Percentiles rank a stretch among this genome's conserved stretches.
Evolutionary conservation across 805 yeast species (phyloP).

Genomic region (Kodamaea restingae): DNA sequence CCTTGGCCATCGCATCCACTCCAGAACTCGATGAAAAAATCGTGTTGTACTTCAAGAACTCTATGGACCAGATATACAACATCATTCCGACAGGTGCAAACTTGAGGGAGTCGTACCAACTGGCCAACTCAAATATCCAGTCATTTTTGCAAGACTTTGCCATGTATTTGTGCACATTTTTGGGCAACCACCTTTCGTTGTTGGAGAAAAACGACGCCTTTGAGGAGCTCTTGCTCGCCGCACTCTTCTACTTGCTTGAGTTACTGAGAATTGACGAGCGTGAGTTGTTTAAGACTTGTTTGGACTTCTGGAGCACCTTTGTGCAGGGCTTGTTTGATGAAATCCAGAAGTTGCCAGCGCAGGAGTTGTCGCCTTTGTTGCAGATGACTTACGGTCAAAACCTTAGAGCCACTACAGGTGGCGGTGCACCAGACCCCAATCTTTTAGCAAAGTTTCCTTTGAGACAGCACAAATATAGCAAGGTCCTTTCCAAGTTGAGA

Average conservation of each 20-base stretch:
- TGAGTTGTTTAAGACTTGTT: constrained; percentile 90
- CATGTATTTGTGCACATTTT: constrained; percentile 82
- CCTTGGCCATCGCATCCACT: constrained; percentile 58
- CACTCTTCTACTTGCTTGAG: constrained; percentile 78
- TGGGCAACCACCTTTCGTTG: constrained; percentile 65
- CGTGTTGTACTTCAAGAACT: constrained; percentile 61
- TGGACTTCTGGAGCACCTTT: constrained; percentile 90
- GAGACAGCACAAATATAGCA: constrained; percentile 80
- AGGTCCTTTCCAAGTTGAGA: constrained; percentile 76
- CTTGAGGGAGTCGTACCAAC: constrained; percentile 64
- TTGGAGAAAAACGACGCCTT: constrained; percentile 55
- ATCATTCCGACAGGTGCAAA: constrained; percentile 74
- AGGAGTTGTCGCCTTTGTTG: constrained; percentile 70
- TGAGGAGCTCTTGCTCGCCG: constrained; percentile 58
- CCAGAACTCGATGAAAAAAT: constrained; percentile 54
- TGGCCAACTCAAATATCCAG: constrained; percentile 80
- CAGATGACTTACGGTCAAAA: constrained; percentile 51
- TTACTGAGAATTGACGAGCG: constrained; percentile 91
- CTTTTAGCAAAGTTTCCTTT: constrained; percentile 72
- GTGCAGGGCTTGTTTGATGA: constrained; percentile 83
- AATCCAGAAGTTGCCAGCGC: constrained; percentile 72
- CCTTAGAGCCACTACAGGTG: constrained; percentile 45
- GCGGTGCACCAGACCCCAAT: constrained; percentile 84
- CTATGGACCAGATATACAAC: constrained; percentile 65
- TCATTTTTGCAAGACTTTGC: constrained; percentile 94